A percentile compares a stretch with the other conserved stretches of the same genome.
Evolutionary conservation across 805 yeast species (phyloP).

Genomic region (Saccharomyces jurei): DNA sequence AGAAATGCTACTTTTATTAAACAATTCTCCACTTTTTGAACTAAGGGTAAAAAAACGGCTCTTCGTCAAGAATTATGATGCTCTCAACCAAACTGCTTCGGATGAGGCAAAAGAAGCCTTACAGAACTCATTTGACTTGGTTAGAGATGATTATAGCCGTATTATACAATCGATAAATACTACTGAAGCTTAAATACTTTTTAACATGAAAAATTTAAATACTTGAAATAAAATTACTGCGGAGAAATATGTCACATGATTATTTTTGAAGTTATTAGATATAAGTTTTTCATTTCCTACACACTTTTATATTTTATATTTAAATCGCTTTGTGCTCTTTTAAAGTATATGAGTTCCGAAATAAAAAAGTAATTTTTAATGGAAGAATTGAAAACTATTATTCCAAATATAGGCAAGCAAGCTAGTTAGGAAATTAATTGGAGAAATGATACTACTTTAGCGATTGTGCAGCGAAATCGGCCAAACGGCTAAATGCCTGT

Average conservation of each 20-base stretch:
- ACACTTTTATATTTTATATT: too few relatives aligned
- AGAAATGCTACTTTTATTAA: slow-evolving; percentile 55
- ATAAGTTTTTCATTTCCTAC: too few relatives aligned
- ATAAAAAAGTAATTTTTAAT: background rate
- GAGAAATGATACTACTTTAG: background rate
- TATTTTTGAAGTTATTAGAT: too few relatives aligned
- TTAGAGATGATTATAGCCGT: slow-evolving; percentile 64
- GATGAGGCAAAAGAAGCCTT: slow-evolving; percentile 60
- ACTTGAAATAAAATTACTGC: too few relatives aligned
- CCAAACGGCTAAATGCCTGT: background rate
- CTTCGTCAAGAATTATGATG: slow-evolving; percentile 73
- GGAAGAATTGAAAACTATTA: background rate
- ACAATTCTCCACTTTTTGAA: slow-evolving; percentile 38
- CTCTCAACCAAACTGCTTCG: slow-evolving; percentile 56
- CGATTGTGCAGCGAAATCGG: background rate
- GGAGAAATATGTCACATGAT: too few relatives aligned
- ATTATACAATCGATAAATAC: slow-evolving; percentile 24
- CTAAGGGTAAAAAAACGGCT: slow-evolving; percentile 66
- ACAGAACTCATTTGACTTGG: slow-evolving; percentile 61
- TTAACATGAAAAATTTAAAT: background rate
- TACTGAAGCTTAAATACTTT: background rate
- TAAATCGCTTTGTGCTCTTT: background rate
- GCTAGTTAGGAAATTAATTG: background rate
- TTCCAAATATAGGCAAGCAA: background rate
- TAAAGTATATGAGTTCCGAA: background rate